Conservation (phyloP, 176 grass and related monocot genomes). For the Aechmea fasciata region DNA sequence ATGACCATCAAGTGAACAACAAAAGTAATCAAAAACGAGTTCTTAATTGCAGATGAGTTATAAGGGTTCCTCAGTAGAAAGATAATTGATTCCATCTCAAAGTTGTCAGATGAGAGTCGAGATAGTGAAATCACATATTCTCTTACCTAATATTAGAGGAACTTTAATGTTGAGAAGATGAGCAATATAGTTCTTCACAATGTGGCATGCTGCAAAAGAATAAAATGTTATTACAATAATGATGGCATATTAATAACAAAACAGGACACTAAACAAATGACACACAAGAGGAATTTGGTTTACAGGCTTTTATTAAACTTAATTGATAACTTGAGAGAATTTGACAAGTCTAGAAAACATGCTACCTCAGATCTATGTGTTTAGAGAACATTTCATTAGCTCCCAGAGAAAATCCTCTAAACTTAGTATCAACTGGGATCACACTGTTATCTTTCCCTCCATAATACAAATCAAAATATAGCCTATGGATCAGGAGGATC, state of each 20-base stretch:
- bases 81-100: neutral
- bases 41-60: slow-evolving; percentile 6
- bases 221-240: neutral
- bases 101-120: neutral
- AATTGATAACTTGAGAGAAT: neutral
- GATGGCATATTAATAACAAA: neutral
- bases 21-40: neutral
- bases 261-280: neutral
- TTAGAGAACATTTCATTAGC: neutral
- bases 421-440: neutral
- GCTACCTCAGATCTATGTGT: neutral
- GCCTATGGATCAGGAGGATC: neutral
- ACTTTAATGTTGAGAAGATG: slow-evolving; percentile 62
- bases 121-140: neutral
- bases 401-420: neutral
- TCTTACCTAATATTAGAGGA: slow-evolving; percentile 79
- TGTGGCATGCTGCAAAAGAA: slow-evolving; percentile 64
- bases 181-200: slow-evolving; percentile 88
- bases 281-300: neutral
- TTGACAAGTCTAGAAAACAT: neutral
- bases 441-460: neutral
- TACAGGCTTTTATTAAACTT: neutral
- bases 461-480: neutral
- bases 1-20: no score
- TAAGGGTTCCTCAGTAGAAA: neutral